phyloP scores from a whole-genome alignment of 164 flowering plant genomes.

The Annona cherimola region DNA sequence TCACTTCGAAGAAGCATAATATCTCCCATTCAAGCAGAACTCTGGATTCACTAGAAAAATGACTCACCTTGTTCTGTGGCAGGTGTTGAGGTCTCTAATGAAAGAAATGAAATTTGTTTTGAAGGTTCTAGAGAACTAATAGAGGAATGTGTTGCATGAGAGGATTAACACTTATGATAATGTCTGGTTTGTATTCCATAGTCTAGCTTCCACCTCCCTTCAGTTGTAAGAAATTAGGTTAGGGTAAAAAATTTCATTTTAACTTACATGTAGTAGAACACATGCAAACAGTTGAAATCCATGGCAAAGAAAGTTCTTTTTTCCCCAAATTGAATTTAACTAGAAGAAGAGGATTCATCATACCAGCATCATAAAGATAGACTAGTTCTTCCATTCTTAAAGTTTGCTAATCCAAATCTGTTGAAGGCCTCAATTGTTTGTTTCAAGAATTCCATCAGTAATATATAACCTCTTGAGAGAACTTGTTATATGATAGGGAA shows the following conservation, averaged over 20 bases:
- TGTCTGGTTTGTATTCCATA: constrained; percentile 99
- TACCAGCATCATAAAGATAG: too few species aligned
- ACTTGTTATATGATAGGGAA: too few species aligned
- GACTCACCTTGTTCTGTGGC: constrained; percentile 88
- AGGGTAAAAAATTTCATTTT: neutral
- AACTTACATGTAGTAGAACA: neutral
- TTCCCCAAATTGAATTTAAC: neutral
- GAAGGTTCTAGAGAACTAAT: constrained; percentile 88
- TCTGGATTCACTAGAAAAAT: too few species aligned
- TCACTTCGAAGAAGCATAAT: too few species aligned
- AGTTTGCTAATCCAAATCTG: neutral
- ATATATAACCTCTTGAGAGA: too few species aligned
- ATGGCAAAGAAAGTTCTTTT: too few species aligned
- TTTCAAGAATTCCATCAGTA: too few species aligned
- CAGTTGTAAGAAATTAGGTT: constrained; percentile 15
- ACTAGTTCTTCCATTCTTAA: neutral
- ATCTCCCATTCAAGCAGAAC: too few species aligned
- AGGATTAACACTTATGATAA: constrained; percentile 95
- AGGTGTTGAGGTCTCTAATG: constrained; percentile 85
- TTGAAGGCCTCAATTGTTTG: neutral
- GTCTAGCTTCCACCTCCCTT: constrained; percentile 93
- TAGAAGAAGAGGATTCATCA: too few species aligned
- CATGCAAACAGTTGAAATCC: too few species aligned
- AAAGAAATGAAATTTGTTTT: constrained; percentile 92
- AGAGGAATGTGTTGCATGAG: constrained; percentile 97